These are phyloP conservation scores for Thermothielavioides terrestris DNA, from an alignment of 495 filamentous ascomycete genomes.

Conservation along the genomic window DNA sequence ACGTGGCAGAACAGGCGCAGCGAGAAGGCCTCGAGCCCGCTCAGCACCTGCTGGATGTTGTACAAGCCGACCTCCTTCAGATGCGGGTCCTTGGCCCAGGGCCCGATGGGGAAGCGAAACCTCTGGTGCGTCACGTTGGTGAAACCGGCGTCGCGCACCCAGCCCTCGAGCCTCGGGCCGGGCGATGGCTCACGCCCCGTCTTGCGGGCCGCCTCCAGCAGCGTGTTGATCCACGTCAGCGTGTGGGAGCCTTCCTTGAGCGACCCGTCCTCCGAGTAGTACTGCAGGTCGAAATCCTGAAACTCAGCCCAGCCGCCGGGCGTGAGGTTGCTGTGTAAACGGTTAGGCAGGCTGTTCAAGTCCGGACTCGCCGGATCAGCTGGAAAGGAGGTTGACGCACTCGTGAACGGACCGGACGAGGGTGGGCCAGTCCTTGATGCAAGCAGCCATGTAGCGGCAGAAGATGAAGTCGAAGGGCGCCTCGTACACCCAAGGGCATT, in stretches of 20 bases:
- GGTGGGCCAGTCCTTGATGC: slow-evolving; percentile 39
- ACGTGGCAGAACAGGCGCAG: slow-evolving; percentile 19
- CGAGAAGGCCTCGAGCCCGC: slow-evolving; percentile 18
- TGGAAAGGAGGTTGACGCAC: neutral
- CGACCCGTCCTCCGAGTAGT: slow-evolving; percentile 27
- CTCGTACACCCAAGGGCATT: slow-evolving; percentile 42
- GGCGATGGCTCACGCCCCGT: slow-evolving; percentile 13
- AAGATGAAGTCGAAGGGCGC: slow-evolving; percentile 47
- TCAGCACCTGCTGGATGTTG: slow-evolving; percentile 21
- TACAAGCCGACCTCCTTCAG: slow-evolving; percentile 37
- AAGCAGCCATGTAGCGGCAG: slow-evolving; percentile 38
- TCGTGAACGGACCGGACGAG: slow-evolving; percentile 36
- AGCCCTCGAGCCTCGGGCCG: slow-evolving; percentile 9
- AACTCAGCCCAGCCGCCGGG: slow-evolving; percentile 44
- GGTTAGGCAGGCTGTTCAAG: neutral
- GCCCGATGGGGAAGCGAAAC: slow-evolving; percentile 29
- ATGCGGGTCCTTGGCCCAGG: slow-evolving; percentile 35
- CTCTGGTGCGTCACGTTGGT: slow-evolving; percentile 23
- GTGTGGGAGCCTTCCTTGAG: slow-evolving; percentile 17
- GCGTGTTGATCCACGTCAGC: slow-evolving; percentile 24
- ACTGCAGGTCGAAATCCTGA: slow-evolving; percentile 34
- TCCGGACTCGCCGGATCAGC: too few species aligned
- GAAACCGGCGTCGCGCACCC: slow-evolving; percentile 27
- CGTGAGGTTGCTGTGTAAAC: slow-evolving; percentile 23
- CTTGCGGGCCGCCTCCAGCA: slow-evolving; percentile 15